Evolutionary conservation across 2,329 filamentous ascomycete species (phyloP).

Genomic region (Blastomyces silverae): DNA sequence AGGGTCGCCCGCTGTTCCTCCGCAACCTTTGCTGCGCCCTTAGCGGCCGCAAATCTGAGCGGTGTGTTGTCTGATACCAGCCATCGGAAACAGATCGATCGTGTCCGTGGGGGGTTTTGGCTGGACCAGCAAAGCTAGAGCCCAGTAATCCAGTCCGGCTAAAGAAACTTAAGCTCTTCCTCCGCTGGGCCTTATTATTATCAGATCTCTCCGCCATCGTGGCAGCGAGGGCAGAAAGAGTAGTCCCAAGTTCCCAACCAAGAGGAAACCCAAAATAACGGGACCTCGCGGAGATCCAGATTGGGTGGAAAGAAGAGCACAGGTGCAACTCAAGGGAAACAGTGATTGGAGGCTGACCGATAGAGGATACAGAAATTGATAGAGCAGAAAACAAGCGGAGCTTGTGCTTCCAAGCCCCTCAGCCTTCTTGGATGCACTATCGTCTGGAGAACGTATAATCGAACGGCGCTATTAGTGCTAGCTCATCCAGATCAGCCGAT

Average conservation of each 20-base stretch:
- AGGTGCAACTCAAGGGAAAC: neutral
- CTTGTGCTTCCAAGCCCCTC: neutral
- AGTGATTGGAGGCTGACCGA: neutral
- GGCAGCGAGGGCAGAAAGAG: neutral
- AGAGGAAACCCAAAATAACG: neutral
- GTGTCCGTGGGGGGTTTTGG: constrained; percentile 23
- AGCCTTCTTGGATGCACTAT: constrained; percentile 7
- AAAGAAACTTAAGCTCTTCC: constrained; percentile 33
- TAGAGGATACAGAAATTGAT: neutral
- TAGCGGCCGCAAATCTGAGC: constrained; percentile 13
- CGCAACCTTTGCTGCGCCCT: neutral
- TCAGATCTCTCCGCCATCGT: constrained; percentile 23
- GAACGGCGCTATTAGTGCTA: neutral
- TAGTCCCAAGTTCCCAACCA: neutral
- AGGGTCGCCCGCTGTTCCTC: constrained; percentile 14
- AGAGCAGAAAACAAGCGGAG: neutral
- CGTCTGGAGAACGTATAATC: neutral
- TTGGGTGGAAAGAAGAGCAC: neutral
- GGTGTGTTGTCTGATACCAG: constrained; percentile 21
- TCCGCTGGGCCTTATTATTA: constrained; percentile 24
- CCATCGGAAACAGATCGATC: constrained; percentile 37
- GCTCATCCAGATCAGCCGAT: constrained; percentile 11
- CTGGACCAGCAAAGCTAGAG: constrained; percentile 12
- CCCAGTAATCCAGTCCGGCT: constrained; percentile 21
- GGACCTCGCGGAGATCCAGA: constrained; percentile 5